phyloP scores from a whole-genome alignment of 73 alveolate genomes.

The Paramecium tetraurelia region DNA sequence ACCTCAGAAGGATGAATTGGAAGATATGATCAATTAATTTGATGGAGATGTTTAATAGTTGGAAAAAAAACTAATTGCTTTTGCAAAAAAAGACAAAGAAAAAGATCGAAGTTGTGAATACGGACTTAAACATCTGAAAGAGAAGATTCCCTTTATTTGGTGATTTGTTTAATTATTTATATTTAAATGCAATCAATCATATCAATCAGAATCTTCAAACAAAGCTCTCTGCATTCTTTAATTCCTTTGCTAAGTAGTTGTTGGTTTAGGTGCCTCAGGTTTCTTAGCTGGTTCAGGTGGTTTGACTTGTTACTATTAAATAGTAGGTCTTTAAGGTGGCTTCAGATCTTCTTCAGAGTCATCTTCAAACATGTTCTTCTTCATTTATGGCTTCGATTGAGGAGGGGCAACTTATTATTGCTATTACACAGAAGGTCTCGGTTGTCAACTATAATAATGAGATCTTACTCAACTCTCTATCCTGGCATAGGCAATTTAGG shows the following conservation, averaged over 20 bases:
- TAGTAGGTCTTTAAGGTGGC: neutral
- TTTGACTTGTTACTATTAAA: neutral
- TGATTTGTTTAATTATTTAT: slow-evolving; percentile 12
- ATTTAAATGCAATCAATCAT: neutral
- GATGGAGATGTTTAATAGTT: slow-evolving; percentile 55
- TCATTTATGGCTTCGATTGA: neutral
- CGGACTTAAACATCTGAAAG: slow-evolving; percentile 58
- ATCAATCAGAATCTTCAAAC: slow-evolving; percentile 5
- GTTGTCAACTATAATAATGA: neutral
- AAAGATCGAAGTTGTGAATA: slow-evolving; percentile 59
- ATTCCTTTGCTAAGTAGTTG: neutral
- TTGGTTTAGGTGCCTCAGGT: slow-evolving; percentile 10
- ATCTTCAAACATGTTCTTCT: slow-evolving; percentile 1
- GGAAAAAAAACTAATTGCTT: neutral
- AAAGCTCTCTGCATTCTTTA: slow-evolving; percentile 10
- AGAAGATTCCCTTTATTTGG: slow-evolving; percentile 59
- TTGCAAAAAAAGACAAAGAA: slow-evolving; percentile 57
- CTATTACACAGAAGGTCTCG: neutral
- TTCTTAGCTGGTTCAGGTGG: neutral
- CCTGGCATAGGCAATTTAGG: neutral
- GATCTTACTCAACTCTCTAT: neutral
- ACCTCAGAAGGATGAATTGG: slow-evolving; percentile 32
- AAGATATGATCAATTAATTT: slow-evolving; percentile 47
- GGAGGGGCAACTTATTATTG: neutral
- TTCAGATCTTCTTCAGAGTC: neutral